Evolutionary conservation across 495 filamentous ascomycete genomes (phyloP), one percentile per base, ranked within the genome.

Genomic region (Evernia prunastri): DNA sequence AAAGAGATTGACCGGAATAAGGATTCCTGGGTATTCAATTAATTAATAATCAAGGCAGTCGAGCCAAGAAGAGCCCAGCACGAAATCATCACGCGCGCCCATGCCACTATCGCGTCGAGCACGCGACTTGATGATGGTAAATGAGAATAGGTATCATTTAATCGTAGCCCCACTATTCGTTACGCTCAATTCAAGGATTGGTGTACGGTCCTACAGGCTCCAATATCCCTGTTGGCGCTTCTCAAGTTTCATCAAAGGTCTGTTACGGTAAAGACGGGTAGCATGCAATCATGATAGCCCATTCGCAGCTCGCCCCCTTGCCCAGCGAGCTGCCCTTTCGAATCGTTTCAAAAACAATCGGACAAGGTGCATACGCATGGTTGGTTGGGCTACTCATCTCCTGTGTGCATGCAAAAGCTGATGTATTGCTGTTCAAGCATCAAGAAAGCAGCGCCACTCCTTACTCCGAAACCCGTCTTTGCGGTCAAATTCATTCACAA

Each of bases 401-500:
- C 45, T 67, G 68, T 29, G 64, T 58, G 23, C 62, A 68, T 43
- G 58, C 53, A 40, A 8, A 25, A 27, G 31, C 60, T 63, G n/a
- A 63, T 17, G 3, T 23, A 7, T 56, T 15, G 51, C 39, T 49
- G 45, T 60, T 49, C 2, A 72, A 97, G 93, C 67, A 93, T 98
- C 71, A 96, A 96, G 75, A 98, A 97, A 79, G 94, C 93, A 36
- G 83, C 83, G 60, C 92, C 92, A 20, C 75, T 87, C 35, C 78
- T 88, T 65, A 74, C 82, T 23, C 75, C 84, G 18, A 82, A 81
- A 36, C 91, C 91, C 5, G 78, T 97, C 70, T 96, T 99, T 75
- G 94, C 94, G 11, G 91, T 71, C 73, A 99, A 99, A 77, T 90
- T 97, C 76, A 96, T 99, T 72, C 91, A 97, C 79, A 97, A 97